Base-by-base conservation (phyloP, 495 filamentous ascomycete species). In the Entonaema liquescens region DNA sequence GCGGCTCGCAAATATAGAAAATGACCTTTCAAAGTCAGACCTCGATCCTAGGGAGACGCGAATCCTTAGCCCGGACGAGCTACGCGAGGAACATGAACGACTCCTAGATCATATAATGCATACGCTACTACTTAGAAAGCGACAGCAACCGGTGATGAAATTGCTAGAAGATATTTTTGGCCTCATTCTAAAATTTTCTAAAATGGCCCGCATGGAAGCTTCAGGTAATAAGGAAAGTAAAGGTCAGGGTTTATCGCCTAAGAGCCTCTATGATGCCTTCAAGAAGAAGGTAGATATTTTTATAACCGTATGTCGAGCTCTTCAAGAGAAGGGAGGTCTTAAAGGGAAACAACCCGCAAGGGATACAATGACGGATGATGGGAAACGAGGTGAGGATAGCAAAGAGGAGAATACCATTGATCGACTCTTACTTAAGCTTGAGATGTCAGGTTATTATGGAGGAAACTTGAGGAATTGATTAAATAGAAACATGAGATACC, bases 61-160 rank as follows among this genome's bases (percentile, higher is more conserved):
- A 62, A 81, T 85, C 26, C 80, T 88, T 67, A 88, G 90, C 4
- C 81, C 96, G 0, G 86, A 89, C 15, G 79, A 83, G 31, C 76
- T 98, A 6, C 83, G 89, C 7, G 85, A 87, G n/a, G 86, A 87
- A 36, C 94, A 97, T 68, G 92, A 94, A 74, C 78, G 83, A 8
- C 84, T 90, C n/a, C 85, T 98, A 2, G 92, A 97, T 71, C 82
- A 86, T 31, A 92, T 97, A 62, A 86, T 97, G 81, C 89, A 88
- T 65, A 86, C 87, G 1, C 81, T 95, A 0, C 82, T 98, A 17
- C 83, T 97, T 0, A 76, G 89, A 53, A 89, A 88, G 67, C 81
- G 90, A 25, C 92, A 94, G 74, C 82, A 86, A 29, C 88, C 91
- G 0, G 88, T 93, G 0, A 84, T 93, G 75, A 86, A 84, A 42